A percentile compares a stretch with the other conserved stretches of the same genome.
Evolutionary conservation across 129 eudicot species (phyloP).

Genomic region (Tagetes patula): DNA sequence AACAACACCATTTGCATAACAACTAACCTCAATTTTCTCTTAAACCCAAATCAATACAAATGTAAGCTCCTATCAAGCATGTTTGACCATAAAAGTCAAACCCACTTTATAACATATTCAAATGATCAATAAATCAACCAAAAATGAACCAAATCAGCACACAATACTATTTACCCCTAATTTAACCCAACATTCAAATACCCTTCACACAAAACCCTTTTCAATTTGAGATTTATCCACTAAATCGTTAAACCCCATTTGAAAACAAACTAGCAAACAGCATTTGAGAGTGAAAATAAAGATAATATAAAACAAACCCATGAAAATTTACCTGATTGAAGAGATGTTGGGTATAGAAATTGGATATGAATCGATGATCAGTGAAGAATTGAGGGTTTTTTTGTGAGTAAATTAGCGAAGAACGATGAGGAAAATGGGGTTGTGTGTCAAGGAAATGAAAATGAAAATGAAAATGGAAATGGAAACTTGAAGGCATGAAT

Average conservation of each 20-base stretch:
- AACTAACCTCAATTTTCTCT: not conserved
- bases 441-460: constrained; percentile 10
- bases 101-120: not conserved
- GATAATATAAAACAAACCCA: not conserved
- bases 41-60: constrained; percentile 8
- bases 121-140: constrained; percentile 1
- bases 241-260: constrained; percentile 21
- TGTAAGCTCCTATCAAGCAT: not conserved
- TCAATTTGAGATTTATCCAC: not conserved
- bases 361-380: constrained; percentile 13
- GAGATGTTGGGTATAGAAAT: constrained; percentile 9
- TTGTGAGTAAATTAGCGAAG: not conserved
- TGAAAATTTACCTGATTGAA: constrained; percentile 25
- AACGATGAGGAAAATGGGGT: constrained; percentile 11
- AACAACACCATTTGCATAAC: constrained; percentile 10
- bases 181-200: constrained; percentile 12
- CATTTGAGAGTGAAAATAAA: constrained; percentile 22
- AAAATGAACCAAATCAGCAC: not conserved
- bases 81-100: constrained; percentile 22
- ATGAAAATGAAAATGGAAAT: not conserved
- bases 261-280: constrained; percentile 10
- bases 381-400: not conserved
- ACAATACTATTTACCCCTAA: constrained; percentile 22
- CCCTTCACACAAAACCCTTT: constrained; percentile 4
- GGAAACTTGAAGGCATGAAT: constrained; percentile 26